A percentile compares a stretch with the other conserved stretches of the same genome.
phyloP scores from a whole-genome alignment of 2,329 filamentous ascomycete species.

The Botrytis porri region DNA sequence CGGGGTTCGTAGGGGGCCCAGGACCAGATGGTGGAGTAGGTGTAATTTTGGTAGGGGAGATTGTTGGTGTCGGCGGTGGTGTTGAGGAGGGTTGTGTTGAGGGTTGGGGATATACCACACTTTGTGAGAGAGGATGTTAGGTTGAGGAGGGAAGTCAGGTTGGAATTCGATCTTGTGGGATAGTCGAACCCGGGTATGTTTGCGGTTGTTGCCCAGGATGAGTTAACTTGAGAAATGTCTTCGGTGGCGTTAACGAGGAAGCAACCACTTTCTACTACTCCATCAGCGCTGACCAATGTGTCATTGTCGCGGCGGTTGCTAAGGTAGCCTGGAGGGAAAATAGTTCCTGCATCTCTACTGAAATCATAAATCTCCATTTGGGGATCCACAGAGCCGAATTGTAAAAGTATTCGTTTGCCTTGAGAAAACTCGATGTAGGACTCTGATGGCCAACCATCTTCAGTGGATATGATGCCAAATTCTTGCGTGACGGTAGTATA shows the following conservation, averaged over 20 bases:
- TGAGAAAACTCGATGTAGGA: constrained; percentile 54
- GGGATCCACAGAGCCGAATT: constrained; percentile 55
- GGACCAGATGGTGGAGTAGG: constrained; percentile 53
- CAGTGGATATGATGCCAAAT: constrained; percentile 44
- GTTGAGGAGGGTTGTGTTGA: constrained; percentile 55
- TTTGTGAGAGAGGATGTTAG: constrained; percentile 44
- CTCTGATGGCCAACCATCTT: constrained; percentile 63
- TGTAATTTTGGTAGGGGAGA: constrained; percentile 49
- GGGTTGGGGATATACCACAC: constrained; percentile 59
- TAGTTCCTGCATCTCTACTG: constrained; percentile 46
- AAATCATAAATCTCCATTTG: constrained; percentile 56
- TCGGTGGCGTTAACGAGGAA: constrained; percentile 47
- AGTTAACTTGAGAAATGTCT: constrained; percentile 45
- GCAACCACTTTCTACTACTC: constrained; percentile 50
- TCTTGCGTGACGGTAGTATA: constrained; percentile 41
- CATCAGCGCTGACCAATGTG: constrained; percentile 40
- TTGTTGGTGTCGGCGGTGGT: constrained; percentile 48
- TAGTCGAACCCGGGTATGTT: constrained; percentile 35
- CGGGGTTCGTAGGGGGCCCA: constrained; percentile 57
- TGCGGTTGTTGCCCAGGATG: constrained; percentile 50
- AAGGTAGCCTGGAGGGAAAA: constrained; percentile 51
- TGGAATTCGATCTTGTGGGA: constrained; percentile 32
- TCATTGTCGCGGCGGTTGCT: constrained; percentile 36
- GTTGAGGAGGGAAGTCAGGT: constrained; percentile 38
- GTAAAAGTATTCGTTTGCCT: constrained; percentile 52